phyloP scores from a whole-genome alignment of 2,329 filamentous ascomycete species.

The Pseudogymnoascus sp. region DNA sequence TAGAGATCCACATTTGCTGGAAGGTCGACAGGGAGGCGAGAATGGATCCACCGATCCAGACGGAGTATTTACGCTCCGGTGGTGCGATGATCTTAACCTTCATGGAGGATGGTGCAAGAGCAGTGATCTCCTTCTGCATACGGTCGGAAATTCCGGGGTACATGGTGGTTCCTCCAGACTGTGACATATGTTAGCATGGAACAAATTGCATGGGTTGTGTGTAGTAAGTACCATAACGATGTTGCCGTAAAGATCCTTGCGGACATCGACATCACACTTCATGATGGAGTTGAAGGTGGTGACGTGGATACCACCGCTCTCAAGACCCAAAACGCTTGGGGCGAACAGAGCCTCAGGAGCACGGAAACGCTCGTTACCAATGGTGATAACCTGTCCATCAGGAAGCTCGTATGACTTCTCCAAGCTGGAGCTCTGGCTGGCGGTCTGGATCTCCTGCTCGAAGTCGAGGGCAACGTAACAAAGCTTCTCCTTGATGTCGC shows the following conservation, averaged over 20 bases:
- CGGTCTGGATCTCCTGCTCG: conserved; percentile 99
- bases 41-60: conserved; percentile 99
- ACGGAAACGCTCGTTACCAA: conserved; percentile 99
- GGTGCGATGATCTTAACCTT: conserved; percentile 99
- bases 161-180: conserved; percentile 99
- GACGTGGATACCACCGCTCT: conserved; percentile 97
- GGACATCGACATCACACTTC: conserved; percentile 99
- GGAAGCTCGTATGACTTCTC: conserved; percentile 99
- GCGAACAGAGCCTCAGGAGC: conserved; percentile 99
- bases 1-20: conserved; percentile 99
- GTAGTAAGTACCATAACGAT: conserved; percentile 88
- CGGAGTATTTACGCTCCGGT: conserved; percentile 99
- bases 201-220: background rate
- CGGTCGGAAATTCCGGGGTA: conserved; percentile 99
- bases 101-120: conserved; percentile 98
- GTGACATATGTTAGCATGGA: conserved; percentile 17
- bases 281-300: conserved; percentile 99
- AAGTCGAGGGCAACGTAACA: conserved; percentile 99
- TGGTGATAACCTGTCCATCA: conserved; percentile 98
- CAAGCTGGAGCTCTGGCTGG: conserved; percentile 94
- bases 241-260: conserved; percentile 99
- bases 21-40: conserved; percentile 98
- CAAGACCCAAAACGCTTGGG: conserved; percentile 94
- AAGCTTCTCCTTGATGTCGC: conserved; percentile 99
- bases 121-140: conserved; percentile 99